A percentile compares a stretch with the other conserved stretches of the same genome.
phyloP scores from a whole-genome alignment of 805 yeast species.

The Kluyveromyces nonfermentans region DNA sequence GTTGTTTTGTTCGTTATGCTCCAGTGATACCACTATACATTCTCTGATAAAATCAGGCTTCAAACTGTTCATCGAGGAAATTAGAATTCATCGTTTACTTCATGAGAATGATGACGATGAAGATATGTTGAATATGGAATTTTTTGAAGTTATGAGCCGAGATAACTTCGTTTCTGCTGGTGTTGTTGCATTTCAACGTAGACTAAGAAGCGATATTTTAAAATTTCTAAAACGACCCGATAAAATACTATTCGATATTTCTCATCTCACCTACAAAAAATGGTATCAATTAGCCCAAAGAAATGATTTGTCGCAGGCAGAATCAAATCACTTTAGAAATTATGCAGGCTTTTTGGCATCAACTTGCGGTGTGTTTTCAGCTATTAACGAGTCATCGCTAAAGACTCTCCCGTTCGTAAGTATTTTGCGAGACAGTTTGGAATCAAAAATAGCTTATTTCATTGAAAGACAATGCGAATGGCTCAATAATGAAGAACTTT shows the following conservation, averaged over 20 bases:
- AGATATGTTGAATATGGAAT: constrained; percentile 25
- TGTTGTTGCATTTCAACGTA: constrained; percentile 63
- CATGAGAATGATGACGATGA: constrained; percentile 7
- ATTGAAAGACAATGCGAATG: constrained; percentile 42
- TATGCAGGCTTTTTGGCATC: constrained; percentile 69
- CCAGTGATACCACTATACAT: constrained; percentile 43
- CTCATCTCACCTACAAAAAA: constrained; percentile 31
- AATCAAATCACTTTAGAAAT: constrained; percentile 45
- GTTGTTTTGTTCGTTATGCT: constrained; percentile 41
- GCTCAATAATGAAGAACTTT: constrained; percentile 40
- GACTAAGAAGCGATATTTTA: constrained; percentile 38
- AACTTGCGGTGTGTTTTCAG: constrained; percentile 52
- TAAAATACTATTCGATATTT: constrained; percentile 23
- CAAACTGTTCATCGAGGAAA: constrained; percentile 13
- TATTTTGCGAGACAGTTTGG: constrained; percentile 26
- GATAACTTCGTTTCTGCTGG: constrained; percentile 58
- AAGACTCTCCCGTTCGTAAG: constrained; percentile 7
- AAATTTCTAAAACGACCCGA: constrained; percentile 19
- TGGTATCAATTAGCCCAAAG: constrained; percentile 17
- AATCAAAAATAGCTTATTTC: constrained; percentile 36
- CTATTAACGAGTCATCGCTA: constrained; percentile 14
- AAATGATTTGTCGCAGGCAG: constrained; percentile 25
- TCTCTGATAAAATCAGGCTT: constrained; percentile 37
- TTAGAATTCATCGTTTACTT: constrained; percentile 1
- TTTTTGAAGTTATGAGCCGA: constrained; percentile 37